These are phyloP conservation scores for Begonia peltatifolia DNA, from an alignment of 306 rosid genomes.

Conservation along the genomic window DNA sequence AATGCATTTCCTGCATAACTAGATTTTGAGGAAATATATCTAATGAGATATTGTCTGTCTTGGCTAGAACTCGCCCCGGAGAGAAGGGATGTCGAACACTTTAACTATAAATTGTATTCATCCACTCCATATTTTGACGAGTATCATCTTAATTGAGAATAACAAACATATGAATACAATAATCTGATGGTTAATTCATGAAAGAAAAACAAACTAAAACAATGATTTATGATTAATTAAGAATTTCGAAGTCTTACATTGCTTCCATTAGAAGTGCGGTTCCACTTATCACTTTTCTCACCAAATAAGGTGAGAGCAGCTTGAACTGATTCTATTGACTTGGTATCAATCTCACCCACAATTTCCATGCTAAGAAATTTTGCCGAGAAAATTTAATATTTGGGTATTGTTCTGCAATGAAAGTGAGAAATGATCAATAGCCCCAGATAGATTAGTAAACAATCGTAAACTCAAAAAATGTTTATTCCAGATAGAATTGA, in stretches of 20 bases:
- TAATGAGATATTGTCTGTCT: too few relatives aligned
- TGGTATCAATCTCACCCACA: constrained; percentile 69
- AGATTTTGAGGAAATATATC: too few relatives aligned
- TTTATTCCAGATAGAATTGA: not conserved
- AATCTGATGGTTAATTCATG: not conserved
- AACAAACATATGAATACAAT: too few relatives aligned
- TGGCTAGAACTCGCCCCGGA: too few relatives aligned
- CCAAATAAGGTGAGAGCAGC: constrained; percentile 48
- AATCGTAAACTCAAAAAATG: not conserved
- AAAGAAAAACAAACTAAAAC: not conserved
- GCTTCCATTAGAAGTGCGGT: constrained; percentile 10
- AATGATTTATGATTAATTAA: not conserved
- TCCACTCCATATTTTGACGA: not conserved
- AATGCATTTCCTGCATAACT: too few relatives aligned
- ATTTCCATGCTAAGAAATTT: constrained; percentile 13
- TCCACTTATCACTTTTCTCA: constrained; percentile 40
- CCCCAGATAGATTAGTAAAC: not conserved
- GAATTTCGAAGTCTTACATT: constrained; percentile 30
- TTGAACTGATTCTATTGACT: constrained; percentile 64
- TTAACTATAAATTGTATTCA: not conserved
- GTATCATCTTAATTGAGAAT: not conserved
- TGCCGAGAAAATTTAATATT: not conserved
- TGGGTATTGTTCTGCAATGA: not conserved
- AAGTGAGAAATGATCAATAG: not conserved
- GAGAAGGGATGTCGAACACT: not conserved